Evolutionary conservation across 352 stramenopile species (phyloP).

Genomic region (Globisporangium abappressorium): DNA sequence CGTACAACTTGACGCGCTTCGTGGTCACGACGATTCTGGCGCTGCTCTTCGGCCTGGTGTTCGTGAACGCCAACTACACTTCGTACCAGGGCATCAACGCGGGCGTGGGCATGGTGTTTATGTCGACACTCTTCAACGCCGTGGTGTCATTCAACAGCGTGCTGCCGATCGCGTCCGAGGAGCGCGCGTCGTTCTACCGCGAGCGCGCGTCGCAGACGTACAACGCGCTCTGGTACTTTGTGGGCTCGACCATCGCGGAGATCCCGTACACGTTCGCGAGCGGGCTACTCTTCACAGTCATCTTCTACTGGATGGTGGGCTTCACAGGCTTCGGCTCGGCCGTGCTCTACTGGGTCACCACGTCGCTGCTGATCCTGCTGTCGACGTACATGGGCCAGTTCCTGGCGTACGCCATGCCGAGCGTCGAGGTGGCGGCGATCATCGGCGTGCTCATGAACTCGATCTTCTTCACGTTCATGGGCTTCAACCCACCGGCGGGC

Average conservation of each 20-base stretch:
- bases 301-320: constrained; percentile 27
- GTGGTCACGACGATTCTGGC: not conserved
- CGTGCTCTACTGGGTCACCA: constrained; percentile 19
- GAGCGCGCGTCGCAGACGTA: constrained; percentile 87
- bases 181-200: constrained; percentile 88
- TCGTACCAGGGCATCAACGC: constrained; percentile 1
- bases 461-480: constrained; percentile 52
- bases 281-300: constrained; percentile 18
- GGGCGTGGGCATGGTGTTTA: not conserved
- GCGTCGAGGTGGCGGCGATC: constrained; percentile 17
- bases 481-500: constrained; percentile 31
- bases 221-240: constrained; percentile 49
- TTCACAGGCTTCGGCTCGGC: constrained; percentile 18
- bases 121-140: not conserved
- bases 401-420: constrained; percentile 14
- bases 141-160: not conserved
- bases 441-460: constrained; percentile 26
- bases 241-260: constrained; percentile 77
- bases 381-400: constrained; percentile 22
- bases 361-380: constrained; percentile 14
- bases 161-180: constrained; percentile 56
- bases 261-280: constrained; percentile 35
- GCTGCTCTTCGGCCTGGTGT: not conserved
- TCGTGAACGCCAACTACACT: not conserved
- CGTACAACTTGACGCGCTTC: not conserved